phyloP scores from a whole-genome alignment of 1,139 yeast species.

The Candida frijolesensis region DNA sequence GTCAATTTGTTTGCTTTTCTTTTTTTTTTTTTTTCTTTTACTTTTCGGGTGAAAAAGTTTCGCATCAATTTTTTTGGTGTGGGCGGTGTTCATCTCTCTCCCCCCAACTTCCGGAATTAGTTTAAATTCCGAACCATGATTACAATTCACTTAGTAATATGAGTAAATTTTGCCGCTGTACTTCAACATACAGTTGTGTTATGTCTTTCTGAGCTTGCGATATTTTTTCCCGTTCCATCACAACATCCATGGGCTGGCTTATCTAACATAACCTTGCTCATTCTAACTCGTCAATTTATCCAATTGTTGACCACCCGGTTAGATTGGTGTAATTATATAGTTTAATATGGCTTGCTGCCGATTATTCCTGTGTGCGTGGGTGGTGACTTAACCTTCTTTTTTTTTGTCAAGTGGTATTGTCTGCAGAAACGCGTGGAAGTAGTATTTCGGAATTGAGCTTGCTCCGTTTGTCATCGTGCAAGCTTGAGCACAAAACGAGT shows the following conservation, averaged over 20 bases:
- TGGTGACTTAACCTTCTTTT: too few relatives aligned
- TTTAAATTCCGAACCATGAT: conserved; percentile 1
- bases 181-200: background rate
- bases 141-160: conserved; percentile 6
- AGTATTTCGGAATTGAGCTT: background rate
- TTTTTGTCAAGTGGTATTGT: too few relatives aligned
- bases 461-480: background rate
- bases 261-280: too few relatives aligned
- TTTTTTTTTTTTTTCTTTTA: background rate
- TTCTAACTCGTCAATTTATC: too few relatives aligned
- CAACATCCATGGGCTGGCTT: too few relatives aligned
- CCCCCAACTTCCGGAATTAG: conserved; percentile 1
- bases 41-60: background rate
- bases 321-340: too few relatives aligned
- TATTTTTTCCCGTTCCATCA: background rate
- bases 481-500: background rate
- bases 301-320: too few relatives aligned
- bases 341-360: too few relatives aligned
- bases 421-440: background rate
- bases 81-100: background rate
- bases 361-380: too few relatives aligned
- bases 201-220: background rate
- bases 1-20: background rate
- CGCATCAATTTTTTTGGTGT: background rate
- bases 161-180: background rate